These are phyloP conservation scores for Miscanthus sacchariflorus DNA, from an alignment of 202 grass and related monocot species.

Conservation along the genomic window DNA sequence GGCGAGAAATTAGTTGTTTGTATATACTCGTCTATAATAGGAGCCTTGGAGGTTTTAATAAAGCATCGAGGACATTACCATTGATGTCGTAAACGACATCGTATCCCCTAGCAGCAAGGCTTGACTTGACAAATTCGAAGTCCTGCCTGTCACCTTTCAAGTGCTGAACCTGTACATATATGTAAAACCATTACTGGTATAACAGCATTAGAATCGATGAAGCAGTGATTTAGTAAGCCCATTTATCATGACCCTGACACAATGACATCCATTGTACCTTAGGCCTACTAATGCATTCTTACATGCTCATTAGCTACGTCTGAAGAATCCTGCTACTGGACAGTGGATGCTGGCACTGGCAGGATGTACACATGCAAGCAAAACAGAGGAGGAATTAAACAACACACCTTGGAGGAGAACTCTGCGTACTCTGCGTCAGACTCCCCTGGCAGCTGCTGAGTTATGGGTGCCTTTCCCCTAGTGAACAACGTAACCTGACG, in stretches of 20 bases:
- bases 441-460: constrained; percentile 88
- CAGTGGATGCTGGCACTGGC: background rate
- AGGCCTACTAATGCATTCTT: background rate
- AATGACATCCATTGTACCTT: background rate
- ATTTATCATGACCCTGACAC: background rate
- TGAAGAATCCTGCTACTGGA: background rate
- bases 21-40: no score
- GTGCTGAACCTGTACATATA: constrained; percentile 68
- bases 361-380: background rate
- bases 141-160: constrained; percentile 95
- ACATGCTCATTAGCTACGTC: background rate
- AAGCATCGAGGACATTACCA: constrained; percentile 45
- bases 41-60: no score
- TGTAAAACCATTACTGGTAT: background rate
- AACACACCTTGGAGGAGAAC: constrained; percentile 74
- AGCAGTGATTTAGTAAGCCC: background rate
- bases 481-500: constrained; percentile 96
- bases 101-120: constrained; percentile 75
- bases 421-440: constrained; percentile 86
- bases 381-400: background rate
- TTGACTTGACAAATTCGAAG: constrained; percentile 95
- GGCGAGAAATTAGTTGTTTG: no score
- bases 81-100: constrained; percentile 97
- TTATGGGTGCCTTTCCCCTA: constrained; percentile 89
- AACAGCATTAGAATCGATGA: background rate